These are phyloP conservation scores for Neurospora terricola DNA, from an alignment of 495 filamentous ascomycete species.

Conservation along the genomic window DNA sequence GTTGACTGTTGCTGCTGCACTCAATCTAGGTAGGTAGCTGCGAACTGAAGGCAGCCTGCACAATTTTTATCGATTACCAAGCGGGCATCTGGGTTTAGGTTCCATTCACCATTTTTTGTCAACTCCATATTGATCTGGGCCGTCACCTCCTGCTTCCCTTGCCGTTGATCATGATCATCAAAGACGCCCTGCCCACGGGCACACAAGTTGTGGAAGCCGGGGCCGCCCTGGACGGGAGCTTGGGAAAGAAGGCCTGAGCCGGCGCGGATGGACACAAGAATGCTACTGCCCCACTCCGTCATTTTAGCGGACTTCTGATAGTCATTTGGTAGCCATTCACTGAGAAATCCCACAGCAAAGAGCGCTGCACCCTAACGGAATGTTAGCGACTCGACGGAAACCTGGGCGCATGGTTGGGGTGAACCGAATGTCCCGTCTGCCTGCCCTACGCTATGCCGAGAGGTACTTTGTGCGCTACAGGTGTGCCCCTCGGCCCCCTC, in stretches of 20 bases:
- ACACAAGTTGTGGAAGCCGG: not conserved
- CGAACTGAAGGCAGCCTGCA: not conserved
- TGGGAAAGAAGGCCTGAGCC: conserved; percentile 8
- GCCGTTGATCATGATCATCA: not conserved
- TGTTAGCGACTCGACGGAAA: not conserved
- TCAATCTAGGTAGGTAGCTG: not conserved
- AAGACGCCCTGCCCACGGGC: not conserved
- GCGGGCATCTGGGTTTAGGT: not conserved
- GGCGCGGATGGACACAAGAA: not conserved
- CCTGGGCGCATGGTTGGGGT: not conserved
- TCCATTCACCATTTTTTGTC: not conserved
- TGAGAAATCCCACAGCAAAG: not conserved
- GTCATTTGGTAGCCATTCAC: not conserved
- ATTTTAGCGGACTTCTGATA: not conserved
- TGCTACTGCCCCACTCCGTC: not conserved
- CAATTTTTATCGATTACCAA: not conserved
- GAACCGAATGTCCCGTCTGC: not conserved
- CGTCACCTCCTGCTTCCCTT: not conserved
- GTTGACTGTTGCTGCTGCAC: not conserved
- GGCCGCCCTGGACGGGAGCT: conserved; percentile 3
- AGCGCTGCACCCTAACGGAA: not conserved
- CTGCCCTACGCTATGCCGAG: not conserved
- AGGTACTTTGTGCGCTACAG: not conserved
- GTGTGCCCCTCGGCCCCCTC: conserved; percentile 6
- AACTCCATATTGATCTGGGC: not conserved